phyloP scores from a whole-genome alignment of 148 eudicot species.

The Pharnaceum exiguum region DNA sequence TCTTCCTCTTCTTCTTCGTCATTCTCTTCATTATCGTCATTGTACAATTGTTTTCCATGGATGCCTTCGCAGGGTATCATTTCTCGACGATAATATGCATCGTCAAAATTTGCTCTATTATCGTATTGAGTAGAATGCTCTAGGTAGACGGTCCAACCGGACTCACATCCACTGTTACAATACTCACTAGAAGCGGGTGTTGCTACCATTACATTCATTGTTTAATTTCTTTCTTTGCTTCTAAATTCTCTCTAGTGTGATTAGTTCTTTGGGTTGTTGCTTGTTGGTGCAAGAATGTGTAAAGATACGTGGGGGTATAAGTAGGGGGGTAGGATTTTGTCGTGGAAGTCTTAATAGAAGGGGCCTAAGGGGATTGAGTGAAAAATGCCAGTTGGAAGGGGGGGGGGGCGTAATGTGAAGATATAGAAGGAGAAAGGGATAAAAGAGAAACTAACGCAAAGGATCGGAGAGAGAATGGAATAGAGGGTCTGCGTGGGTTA shows the following conservation, averaged over 20 bases:
- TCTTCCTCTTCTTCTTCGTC: conserved; percentile 21
- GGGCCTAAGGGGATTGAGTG: too few species aligned
- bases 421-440: conserved; percentile 7
- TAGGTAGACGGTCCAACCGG: conserved; percentile 36
- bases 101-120: neutral
- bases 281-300: too few species aligned
- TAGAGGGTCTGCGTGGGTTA: neutral
- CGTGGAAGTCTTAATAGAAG: conserved; percentile 1
- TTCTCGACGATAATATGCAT: neutral
- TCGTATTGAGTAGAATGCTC: conserved; percentile 15
- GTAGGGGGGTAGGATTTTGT: neutral
- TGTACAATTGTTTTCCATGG: neutral
- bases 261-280: too few species aligned
- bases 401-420: conserved; percentile 5
- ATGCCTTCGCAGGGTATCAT: too few species aligned
- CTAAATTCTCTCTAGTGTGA: too few species aligned
- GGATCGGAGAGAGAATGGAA: neutral
- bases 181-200: conserved; percentile 7
- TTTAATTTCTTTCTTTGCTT: too few species aligned
- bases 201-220: conserved; percentile 10
- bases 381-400: conserved; percentile 12
- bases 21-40: neutral
- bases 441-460: neutral
- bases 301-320: too few species aligned
- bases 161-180: conserved; percentile 30